These are phyloP conservation scores for Entoloma clypeatum DNA, from an alignment of 1,284 basidiomycete genomes.

Conservation along the genomic window DNA sequence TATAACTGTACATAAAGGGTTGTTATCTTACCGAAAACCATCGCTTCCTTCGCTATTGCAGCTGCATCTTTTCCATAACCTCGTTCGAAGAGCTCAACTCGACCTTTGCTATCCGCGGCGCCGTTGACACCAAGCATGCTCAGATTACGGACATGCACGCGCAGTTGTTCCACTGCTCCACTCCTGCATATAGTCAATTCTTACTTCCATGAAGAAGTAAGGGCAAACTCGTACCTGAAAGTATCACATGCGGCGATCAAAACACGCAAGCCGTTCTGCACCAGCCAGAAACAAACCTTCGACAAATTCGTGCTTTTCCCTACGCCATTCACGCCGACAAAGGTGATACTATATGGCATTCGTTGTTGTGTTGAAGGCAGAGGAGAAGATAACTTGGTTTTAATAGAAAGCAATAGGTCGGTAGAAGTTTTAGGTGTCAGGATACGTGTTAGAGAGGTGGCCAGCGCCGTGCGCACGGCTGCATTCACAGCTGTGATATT, in stretches of 20 bases:
- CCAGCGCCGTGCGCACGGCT: slow-evolving; percentile 82
- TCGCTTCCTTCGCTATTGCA: slow-evolving; percentile 94
- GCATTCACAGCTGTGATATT: slow-evolving; percentile 65
- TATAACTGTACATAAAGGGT: neutral
- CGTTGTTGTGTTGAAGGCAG: slow-evolving; percentile 69
- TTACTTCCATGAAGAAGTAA: slow-evolving; percentile 1
- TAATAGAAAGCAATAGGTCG: slow-evolving; percentile 83
- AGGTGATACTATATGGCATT: slow-evolving; percentile 89
- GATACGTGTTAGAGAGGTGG: slow-evolving; percentile 87
- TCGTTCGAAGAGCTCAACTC: slow-evolving; percentile 91
- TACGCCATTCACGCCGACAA: slow-evolving; percentile 99
- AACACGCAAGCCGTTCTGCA: slow-evolving; percentile 91
- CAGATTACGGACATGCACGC: slow-evolving; percentile 95
- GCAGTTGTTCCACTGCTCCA: slow-evolving; percentile 96
- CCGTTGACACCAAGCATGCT: slow-evolving; percentile 80
- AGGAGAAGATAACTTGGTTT: slow-evolving; percentile 68
- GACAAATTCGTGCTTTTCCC: slow-evolving; percentile 98
- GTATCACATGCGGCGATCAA: slow-evolving; percentile 99
- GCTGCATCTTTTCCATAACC: slow-evolving; percentile 99
- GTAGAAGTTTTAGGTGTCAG: slow-evolving; percentile 96
- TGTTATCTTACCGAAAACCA: slow-evolving; percentile 67
- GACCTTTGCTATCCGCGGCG: slow-evolving; percentile 62
- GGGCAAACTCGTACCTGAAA: slow-evolving; percentile 59
- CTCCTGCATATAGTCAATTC: slow-evolving; percentile 45
- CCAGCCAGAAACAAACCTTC: slow-evolving; percentile 99